Base-by-base conservation (phyloP, 306 rosid genomes). In the Sechiopsis laciniata region DNA sequence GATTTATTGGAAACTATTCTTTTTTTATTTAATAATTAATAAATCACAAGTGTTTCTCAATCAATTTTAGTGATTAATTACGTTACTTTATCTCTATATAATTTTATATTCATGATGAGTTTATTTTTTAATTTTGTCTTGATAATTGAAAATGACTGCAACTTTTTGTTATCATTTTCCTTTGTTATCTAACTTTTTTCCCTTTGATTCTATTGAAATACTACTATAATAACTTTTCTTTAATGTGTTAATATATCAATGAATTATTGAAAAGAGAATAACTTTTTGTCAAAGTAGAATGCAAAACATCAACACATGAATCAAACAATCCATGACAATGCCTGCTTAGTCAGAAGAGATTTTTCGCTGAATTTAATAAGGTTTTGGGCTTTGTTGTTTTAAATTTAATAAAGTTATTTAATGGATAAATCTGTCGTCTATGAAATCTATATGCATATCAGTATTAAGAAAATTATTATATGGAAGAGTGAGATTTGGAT, bases 41-140 rank as follows among this genome's bases (percentile, higher is more conserved):
- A 65, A 65, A n/a, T 64, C 3, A 65, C 42, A 16, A 40, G 29
- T 64, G n/a, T 15, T 3, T 64, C 29, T n/a, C 52, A 37, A 16
- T 64, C 52, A 10, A 64, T 64, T 6, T 64, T n/a, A 64, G 24
- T 64, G 16, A 10, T 64, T 64, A 64, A 40, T n/a, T 64, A n/a
- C 9, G 14, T 64, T n/a, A n/a, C 24, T 64, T 61, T 15, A 32
- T 59, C 24, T 57, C 63, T 57, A 57, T 21, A 57, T 57, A 8
- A 57, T 9, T 21, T 20, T 57, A 57, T 57, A 57, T 21, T 21
- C 35, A 4, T 56, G 26, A 2, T 32, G 37, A 32, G 37, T 40
- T 40, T 40, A 40, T 40, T 40, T 40, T 40, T 40, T 22, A 22
- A 11, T 59, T 59, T 59, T 59, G 22, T 55, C 40, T 22, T 59